Percentiles rank a stretch among this genome's conserved stretches.
These are phyloP conservation scores for Circinella umbellata DNA, from an alignment of 371 early-diverging fungal species.

Conservation along the genomic window DNA sequence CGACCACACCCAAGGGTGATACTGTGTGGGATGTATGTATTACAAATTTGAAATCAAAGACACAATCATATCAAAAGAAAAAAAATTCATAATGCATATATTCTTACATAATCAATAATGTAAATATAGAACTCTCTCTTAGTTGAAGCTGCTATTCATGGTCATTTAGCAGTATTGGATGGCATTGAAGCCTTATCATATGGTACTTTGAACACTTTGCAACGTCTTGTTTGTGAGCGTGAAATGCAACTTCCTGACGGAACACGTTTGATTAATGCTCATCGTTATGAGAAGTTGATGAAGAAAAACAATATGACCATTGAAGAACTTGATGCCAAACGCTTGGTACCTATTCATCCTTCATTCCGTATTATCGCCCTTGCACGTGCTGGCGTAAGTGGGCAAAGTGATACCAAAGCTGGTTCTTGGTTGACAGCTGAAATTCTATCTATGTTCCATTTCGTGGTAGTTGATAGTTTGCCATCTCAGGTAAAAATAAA, in stretches of 20 bases:
- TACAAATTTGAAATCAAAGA: too few species aligned
- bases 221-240: conserved; percentile 72
- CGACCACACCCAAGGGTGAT: conserved; percentile 75
- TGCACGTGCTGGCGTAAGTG: conserved; percentile 63
- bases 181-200: conserved; percentile 76
- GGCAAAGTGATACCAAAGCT: conserved; percentile 48
- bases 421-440: conserved; percentile 78
- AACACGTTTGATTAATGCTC: conserved; percentile 60
- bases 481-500: conserved; percentile 35
- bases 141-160: conserved; percentile 78
- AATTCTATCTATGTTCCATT: conserved; percentile 76
- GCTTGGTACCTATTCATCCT: conserved; percentile 71
- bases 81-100: neutral
- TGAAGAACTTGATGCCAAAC: conserved; percentile 53
- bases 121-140: conserved; percentile 60
- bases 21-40: conserved; percentile 67
- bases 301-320: conserved; percentile 47
- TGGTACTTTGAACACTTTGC: conserved; percentile 74
- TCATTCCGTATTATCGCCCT: conserved; percentile 80
- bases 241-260: conserved; percentile 81
- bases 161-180: conserved; percentile 77
- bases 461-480: conserved; percentile 72
- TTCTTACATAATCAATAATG: neutral
- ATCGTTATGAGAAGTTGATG: conserved; percentile 64
- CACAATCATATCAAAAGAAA: neutral